These are phyloP conservation scores for Pseudogymnoascus sp. DNA, from an alignment of 2,329 filamentous ascomycete genomes.

Conservation along the genomic window DNA sequence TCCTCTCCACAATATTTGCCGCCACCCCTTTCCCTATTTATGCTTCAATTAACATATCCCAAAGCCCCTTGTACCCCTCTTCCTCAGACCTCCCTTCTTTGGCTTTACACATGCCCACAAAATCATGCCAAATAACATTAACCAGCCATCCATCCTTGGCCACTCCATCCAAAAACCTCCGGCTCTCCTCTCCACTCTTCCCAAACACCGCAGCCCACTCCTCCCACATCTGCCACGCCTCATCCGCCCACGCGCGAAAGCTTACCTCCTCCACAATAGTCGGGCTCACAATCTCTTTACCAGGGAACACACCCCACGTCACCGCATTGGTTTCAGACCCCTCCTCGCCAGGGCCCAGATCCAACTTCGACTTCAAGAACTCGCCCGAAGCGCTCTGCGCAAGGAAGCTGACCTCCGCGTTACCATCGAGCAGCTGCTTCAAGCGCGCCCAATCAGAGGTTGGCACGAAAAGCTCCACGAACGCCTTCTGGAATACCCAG, in stretches of 20 bases:
- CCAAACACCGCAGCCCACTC: conserved; percentile 90
- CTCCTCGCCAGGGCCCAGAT: neutral
- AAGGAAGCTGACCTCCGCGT: conserved; percentile 74
- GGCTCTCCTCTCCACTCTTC: conserved; percentile 56
- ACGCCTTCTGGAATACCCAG: conserved; percentile 96
- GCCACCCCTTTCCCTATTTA: neutral
- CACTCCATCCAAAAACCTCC: conserved; percentile 59
- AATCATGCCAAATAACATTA: conserved; percentile 80
- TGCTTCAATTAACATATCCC: conserved; percentile 51
- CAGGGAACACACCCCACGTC: conserved; percentile 92
- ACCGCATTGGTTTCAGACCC: conserved; percentile 79
- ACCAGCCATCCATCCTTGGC: conserved; percentile 76
- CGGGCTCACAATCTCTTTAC: conserved; percentile 91
- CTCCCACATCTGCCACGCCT: conserved; percentile 90
- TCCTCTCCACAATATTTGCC: neutral
- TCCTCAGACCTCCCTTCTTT: conserved; percentile 23
- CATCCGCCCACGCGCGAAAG: conserved; percentile 89
- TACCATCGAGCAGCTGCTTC: conserved; percentile 54
- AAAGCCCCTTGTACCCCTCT: conserved; percentile 46
- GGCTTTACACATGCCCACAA: conserved; percentile 42
- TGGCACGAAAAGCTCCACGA: conserved; percentile 92
- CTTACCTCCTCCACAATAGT: conserved; percentile 95
- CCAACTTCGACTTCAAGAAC: conserved; percentile 42
- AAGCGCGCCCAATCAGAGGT: conserved; percentile 62
- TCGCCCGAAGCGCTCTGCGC: conserved; percentile 72